Percentiles rank a stretch among this genome's conserved stretches.
These are phyloP conservation scores for Zangia roseola DNA, from an alignment of 768 basidiomycete species.

Conservation along the genomic window DNA sequence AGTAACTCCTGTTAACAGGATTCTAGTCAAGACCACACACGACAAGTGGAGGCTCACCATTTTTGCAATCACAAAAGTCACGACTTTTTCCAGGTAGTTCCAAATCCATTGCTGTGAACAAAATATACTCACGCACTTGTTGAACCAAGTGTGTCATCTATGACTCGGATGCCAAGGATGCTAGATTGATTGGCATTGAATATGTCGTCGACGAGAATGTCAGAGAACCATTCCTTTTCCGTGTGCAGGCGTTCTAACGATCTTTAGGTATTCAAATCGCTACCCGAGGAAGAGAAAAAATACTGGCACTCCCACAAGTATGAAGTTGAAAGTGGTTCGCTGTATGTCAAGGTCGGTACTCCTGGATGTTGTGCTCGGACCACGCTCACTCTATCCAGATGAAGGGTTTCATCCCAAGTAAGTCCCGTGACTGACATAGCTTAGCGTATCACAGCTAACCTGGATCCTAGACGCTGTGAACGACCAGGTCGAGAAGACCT, in stretches of 20 bases:
- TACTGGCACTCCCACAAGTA: conserved; percentile 57
- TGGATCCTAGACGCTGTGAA: conserved; percentile 24
- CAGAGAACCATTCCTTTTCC: background rate
- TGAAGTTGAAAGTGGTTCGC: conserved; percentile 39
- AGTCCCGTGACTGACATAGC: background rate
- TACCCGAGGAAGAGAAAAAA: conserved; percentile 46
- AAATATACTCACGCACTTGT: conserved; percentile 32
- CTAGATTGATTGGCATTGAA: conserved; percentile 52
- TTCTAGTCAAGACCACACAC: conserved; percentile 29
- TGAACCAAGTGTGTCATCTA: conserved; percentile 47
- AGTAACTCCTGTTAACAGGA: background rate
- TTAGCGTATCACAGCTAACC: background rate
- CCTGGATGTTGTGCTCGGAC: background rate
- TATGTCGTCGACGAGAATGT: conserved; percentile 46
- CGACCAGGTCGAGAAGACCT: conserved; percentile 38
- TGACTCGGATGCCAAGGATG: conserved; percentile 40
- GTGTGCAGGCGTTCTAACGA: background rate
- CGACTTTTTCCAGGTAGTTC: conserved; percentile 39
- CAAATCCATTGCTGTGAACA: background rate
- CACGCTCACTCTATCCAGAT: conserved; percentile 9
- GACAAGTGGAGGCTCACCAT: conserved; percentile 44
- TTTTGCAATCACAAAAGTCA: conserved; percentile 40
- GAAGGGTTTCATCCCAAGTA: conserved; percentile 27
- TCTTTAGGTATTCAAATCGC: conserved; percentile 34
- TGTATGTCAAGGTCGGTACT: conserved; percentile 30